A percentile compares a stretch with the other conserved stretches of the same genome.
Conservation (phyloP, 257 asterid genomes). For the Plectranthus barbatus region DNA sequence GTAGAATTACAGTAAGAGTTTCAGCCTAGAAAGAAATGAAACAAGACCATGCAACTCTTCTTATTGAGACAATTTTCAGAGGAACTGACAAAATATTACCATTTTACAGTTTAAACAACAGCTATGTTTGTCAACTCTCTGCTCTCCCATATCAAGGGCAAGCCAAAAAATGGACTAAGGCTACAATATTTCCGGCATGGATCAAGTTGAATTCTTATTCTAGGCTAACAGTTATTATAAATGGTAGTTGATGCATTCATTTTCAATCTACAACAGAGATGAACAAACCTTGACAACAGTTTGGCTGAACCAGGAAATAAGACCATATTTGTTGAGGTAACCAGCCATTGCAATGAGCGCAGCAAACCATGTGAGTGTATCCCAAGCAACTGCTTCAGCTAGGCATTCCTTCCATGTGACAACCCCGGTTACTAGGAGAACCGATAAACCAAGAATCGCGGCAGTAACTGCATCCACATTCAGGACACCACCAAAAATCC, state of each 20-base stretch:
- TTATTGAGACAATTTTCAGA: not conserved
- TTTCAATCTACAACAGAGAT: not conserved
- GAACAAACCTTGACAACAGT: slow-evolving; percentile 73
- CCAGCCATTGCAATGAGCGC: slow-evolving; percentile 99
- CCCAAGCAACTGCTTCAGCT: slow-evolving; percentile 99
- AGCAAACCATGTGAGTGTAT: slow-evolving; percentile 98
- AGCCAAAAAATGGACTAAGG: not conserved
- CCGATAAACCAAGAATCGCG: slow-evolving; percentile 87
- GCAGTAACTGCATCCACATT: slow-evolving; percentile 97
- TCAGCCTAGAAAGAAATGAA: too few relatives aligned
- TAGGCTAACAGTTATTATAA: too few relatives aligned
- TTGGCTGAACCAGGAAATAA: slow-evolving; percentile 96
- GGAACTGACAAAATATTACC: too few relatives aligned
- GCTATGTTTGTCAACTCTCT: not conserved
- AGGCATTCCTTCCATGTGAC: slow-evolving; percentile 98
- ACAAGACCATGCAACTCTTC: not conserved
- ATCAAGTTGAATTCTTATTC: not conserved
- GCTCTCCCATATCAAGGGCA: not conserved
- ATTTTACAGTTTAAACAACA: not conserved
- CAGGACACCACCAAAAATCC: slow-evolving; percentile 71
- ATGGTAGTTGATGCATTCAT: not conserved
- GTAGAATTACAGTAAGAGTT: too few relatives aligned
- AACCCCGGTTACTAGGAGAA: slow-evolving; percentile 83
- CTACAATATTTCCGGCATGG: not conserved
- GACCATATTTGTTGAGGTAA: slow-evolving; percentile 90